Evolutionary conservation across 139 green algal genomes (phyloP), one percentile per base, ranked within the genome.

Genomic region (Chlorella vulgaris): DNA sequence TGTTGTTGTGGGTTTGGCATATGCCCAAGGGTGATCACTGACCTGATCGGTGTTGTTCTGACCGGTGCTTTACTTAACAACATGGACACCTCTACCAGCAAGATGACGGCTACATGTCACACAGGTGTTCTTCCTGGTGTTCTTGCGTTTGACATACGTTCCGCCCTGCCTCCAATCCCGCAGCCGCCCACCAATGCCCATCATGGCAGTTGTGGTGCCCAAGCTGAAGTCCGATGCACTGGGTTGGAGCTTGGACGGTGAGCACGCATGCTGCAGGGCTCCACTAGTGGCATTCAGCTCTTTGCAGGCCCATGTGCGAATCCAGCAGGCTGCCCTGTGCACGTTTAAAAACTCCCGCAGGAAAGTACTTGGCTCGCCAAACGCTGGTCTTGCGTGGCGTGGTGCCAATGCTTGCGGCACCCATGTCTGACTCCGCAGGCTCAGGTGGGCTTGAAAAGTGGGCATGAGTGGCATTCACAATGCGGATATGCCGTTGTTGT

Each of bases 161-260:
- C 47, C 10, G 47, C 47, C 10, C 10, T 58, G 47, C 47, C 15
- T 10, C 47, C 47, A 10, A 24, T 10, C 47, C 47, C 26, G 63
- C 29, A 67, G 62, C 91, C 89, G 93, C 61, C 91, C 93, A 0
- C 71, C 83, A 31, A 92, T 93, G 85, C 92, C 93, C 58, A 89
- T 93, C 66, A 85, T 93, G 65, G 82, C 89, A 28, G 87, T 92
- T 24, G 87, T 92, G 4, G 85, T 92, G 60, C 89, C 89, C 55
- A 77, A 63, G 3, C 74, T 89, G 18, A 83, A 66, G 55, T 74
- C 42, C 70, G 73, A 62, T 47, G 33, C 40, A 22, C 84, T 89
- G 51, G 73, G 73, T 22, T 79, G 73, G 73, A 36, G 28, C 6
- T 53, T 79, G 73, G 73, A 79, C 35, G 73, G 73, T 79, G 35